A percentile compares a stretch with the other conserved stretches of the same genome.
Evolutionary conservation across 768 basidiomycete genomes (phyloP).

Genomic region (Tylopilus sp.): DNA sequence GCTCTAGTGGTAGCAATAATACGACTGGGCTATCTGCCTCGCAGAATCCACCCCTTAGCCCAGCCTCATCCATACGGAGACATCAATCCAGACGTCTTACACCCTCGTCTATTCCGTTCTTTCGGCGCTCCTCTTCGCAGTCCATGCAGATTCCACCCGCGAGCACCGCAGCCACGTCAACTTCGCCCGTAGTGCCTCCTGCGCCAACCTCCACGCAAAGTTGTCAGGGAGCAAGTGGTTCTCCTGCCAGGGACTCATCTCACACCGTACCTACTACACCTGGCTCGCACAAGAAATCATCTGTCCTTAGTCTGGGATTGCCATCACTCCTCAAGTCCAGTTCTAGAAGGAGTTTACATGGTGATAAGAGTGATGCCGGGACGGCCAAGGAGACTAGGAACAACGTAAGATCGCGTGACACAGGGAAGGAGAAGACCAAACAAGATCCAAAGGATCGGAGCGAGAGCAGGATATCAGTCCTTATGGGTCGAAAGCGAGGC

Average conservation of each 20-base stretch:
- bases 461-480: constrained; percentile 82
- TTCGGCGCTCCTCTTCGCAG: constrained; percentile 87
- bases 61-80: constrained; percentile 64
- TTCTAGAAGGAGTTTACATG: constrained; percentile 76
- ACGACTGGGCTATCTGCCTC: constrained; percentile 53
- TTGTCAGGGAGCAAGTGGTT: constrained; percentile 41
- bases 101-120: constrained; percentile 91
- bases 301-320: constrained; percentile 75
- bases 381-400: constrained; percentile 55
- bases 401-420: constrained; percentile 38
- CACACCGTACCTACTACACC: constrained; percentile 53
- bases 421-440: constrained; percentile 54
- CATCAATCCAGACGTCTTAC: constrained; percentile 75
- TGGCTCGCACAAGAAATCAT: constrained; percentile 73
- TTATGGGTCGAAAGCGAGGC: constrained; percentile 87
- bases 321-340: constrained; percentile 84
- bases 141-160: constrained; percentile 68
- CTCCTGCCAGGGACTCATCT: constrained; percentile 53
- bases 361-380: constrained; percentile 42
- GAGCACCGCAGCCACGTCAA: constrained; percentile 37
- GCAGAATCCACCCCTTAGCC: constrained; percentile 64
- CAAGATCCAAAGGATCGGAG: constrained; percentile 83
- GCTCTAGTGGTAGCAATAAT: constrained; percentile 73
- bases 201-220: constrained; percentile 40
- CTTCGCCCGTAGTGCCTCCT: constrained; percentile 54